Percentiles rank a stretch among this genome's conserved stretches.
These are phyloP conservation scores for Marvania coccoides DNA, from an alignment of 139 green algal species.

Conservation along the genomic window DNA sequence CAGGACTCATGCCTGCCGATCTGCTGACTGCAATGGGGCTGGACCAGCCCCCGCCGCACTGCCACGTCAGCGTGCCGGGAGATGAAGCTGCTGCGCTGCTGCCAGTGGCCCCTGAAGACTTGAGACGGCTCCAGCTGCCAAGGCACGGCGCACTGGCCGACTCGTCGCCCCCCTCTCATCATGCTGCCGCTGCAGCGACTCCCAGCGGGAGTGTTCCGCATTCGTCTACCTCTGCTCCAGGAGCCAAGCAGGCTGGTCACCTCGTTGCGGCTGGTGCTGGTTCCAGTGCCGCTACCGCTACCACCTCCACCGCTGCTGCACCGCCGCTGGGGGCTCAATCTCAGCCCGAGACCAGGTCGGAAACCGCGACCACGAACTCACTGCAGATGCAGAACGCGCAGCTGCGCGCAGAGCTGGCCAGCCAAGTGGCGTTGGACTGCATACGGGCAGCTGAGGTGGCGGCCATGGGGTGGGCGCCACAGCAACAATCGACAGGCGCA, in stretches of 20 bases:
- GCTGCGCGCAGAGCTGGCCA: slow-evolving; percentile 55
- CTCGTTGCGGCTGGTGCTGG: background rate
- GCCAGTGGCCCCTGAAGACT: slow-evolving; percentile 36
- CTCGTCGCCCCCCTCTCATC: no score
- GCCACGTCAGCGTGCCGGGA: slow-evolving; percentile 52
- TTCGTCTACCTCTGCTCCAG: no score
- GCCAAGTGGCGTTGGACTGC: slow-evolving; percentile 19
- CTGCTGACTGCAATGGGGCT: slow-evolving; percentile 64
- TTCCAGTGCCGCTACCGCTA: background rate
- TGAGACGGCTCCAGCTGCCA: slow-evolving; percentile 30
- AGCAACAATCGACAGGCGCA: background rate
- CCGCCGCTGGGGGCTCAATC: background rate
- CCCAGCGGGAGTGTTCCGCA: background rate
- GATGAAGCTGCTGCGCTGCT: slow-evolving; percentile 24
- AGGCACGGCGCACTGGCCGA: background rate
- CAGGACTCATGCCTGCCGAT: slow-evolving; percentile 40
- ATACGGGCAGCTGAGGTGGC: background rate
- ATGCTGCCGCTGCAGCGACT: background rate
- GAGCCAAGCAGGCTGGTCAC: no score
- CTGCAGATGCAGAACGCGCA: slow-evolving; percentile 56
- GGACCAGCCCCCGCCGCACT: slow-evolving; percentile 46
- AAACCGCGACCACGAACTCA: background rate
- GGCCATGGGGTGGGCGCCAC: background rate
- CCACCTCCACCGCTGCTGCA: background rate
- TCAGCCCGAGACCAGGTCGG: background rate